phyloP scores from a whole-genome alignment of 352 stramenopile genomes.

The Elongisporangium undulatum region DNA sequence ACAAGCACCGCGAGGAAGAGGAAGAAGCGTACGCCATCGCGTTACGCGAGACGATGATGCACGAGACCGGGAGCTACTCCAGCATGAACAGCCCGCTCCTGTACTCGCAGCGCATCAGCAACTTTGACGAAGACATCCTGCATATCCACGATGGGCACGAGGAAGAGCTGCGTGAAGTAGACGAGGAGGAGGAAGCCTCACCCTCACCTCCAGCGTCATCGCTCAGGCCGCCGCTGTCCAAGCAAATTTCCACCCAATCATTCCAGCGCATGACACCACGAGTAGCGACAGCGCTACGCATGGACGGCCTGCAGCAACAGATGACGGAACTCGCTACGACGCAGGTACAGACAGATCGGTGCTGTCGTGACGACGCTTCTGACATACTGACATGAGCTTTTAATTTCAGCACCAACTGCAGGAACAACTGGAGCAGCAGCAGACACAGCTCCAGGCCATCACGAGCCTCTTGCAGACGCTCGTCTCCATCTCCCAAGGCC shows the following conservation, averaged over 20 bases:
- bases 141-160: conserved; percentile 1
- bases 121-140: conserved; percentile 8
- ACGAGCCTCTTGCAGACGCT: conserved; percentile 24
- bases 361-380: neutral
- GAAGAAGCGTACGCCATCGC: conserved; percentile 30
- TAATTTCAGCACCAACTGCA: conserved; percentile 27
- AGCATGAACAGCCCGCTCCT: conserved; percentile 15
- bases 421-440: conserved; percentile 25
- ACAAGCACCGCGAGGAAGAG: conserved; percentile 48
- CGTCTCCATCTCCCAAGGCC: neutral
- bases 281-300: conserved; percentile 13
- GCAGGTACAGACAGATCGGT: conserved; percentile 20
- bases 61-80: conserved; percentile 6
- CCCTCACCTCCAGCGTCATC: neutral
- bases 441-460: conserved; percentile 34
- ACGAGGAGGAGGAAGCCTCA: neutral
- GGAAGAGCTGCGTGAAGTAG: neutral
- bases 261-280: conserved; percentile 14
- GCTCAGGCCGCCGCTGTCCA: neutral
- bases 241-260: conserved; percentile 10
- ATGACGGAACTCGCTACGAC: conserved; percentile 20
- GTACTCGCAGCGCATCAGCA: conserved; percentile 15
- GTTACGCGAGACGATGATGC: conserved; percentile 7
- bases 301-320: conserved; percentile 28
- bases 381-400: neutral